These are phyloP conservation scores for Fusarium sp. DNA, from an alignment of 2,329 filamentous ascomycete genomes.

Conservation along the genomic window DNA sequence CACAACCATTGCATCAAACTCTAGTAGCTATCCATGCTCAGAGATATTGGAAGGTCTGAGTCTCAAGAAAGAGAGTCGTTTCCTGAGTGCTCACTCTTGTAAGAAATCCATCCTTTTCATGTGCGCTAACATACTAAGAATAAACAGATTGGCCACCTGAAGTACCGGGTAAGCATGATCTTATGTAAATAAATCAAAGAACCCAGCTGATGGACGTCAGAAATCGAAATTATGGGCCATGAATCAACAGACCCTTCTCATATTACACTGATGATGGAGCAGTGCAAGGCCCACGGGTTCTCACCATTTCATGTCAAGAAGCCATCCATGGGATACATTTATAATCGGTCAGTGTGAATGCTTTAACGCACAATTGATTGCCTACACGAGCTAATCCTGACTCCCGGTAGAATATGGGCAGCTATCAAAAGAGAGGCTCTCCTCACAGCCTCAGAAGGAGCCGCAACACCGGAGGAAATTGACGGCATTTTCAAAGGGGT, in stretches of 20 bases:
- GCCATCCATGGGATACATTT: conserved; percentile 49
- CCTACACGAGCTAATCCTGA: not conserved
- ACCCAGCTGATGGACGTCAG: not conserved
- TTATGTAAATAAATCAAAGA: too few relatives aligned
- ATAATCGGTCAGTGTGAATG: conserved; percentile 41
- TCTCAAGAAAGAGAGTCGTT: conserved; percentile 49
- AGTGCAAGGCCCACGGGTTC: conserved; percentile 46
- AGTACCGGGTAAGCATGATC: conserved; percentile 38
- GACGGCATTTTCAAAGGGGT: conserved; percentile 48
- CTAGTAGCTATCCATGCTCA: conserved; percentile 57
- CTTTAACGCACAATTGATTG: accelerated
- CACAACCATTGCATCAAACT: conserved; percentile 59
- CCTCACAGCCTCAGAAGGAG: conserved; percentile 47
- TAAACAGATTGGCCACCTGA: conserved; percentile 49
- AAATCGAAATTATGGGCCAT: conserved; percentile 50
- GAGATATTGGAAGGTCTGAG: conserved; percentile 55
- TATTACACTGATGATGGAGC: conserved; percentile 42
- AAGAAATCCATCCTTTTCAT: conserved; percentile 30
- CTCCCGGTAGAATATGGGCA: conserved; percentile 46
- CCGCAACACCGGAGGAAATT: conserved; percentile 47
- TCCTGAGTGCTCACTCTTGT: conserved; percentile 59
- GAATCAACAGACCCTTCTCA: conserved; percentile 36
- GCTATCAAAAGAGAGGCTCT: conserved; percentile 50
- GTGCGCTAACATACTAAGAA: too few relatives aligned
- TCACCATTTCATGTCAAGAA: conserved; percentile 47